Evolutionary conservation across 768 basidiomycete genomes (phyloP), one percentile per base, ranked within the genome.

Genomic region (Boletus bicolor): DNA sequence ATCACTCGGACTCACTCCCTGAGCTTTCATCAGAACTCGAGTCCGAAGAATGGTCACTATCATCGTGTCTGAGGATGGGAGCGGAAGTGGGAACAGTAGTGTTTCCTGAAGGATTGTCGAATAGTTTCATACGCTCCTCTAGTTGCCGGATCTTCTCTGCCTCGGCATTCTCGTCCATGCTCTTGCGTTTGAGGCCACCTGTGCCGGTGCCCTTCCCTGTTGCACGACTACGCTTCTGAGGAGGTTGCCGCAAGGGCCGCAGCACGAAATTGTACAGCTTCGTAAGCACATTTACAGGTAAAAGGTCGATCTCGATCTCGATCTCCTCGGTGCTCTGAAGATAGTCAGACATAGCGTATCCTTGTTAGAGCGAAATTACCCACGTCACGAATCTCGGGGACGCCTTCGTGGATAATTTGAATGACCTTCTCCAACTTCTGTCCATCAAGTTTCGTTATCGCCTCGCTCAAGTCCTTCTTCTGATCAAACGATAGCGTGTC

Each of bases 381-480:
- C 71, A 97, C 95, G 67, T 93, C 91, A 69, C 93, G 84, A 54
- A 98, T 89, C 66, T 93, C 91, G 4, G 95, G 94, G 36, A 95
- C 89, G 21, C 90, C 92, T 68, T 92, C 89, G 64, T 96, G 91
- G 56, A 98, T 98, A 69, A 98, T 94, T 65, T 91, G 83, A 65
- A 98, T 94, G 51, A 97, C 96, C 67, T 84, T 85, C 72, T 93
- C 89, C 57, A 98, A 75, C 68, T 89, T 89, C 49, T 79, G 70
- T 21, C 87, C 93, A 61, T 97, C 92, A 26, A 97, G 83, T 65
- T 82, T 82, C 57, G 82, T 81, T 61, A 99, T 99, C 49, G 93
- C 91, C 73, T 98, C 94, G 66, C 94, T 96, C 53, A 99, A 77
- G 68, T 98, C 93, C 74, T 97, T 94, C 87, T 99, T 99, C 78